Conservation (phyloP, 805 yeast species). For the Saturnispora besseyi region DNA sequence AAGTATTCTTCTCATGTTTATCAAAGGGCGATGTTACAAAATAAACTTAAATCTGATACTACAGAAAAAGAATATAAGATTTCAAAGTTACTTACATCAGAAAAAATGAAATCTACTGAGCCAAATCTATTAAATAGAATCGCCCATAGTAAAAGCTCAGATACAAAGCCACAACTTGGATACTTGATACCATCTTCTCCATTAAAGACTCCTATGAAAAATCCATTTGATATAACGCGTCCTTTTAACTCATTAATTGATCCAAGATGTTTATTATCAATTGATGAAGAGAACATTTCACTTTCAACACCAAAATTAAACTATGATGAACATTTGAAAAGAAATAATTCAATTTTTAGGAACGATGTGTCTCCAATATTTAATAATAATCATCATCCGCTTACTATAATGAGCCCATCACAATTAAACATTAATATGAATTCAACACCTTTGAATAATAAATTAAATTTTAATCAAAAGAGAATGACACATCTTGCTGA, state of each 20-base stretch:
- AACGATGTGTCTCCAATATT: background rate
- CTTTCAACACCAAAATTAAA: slow-evolving; percentile 1
- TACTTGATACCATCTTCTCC: background rate
- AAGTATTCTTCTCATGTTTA: slow-evolving; percentile 24
- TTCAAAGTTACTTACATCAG: background rate
- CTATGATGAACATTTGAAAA: background rate
- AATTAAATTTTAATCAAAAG: background rate
- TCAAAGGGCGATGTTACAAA: slow-evolving; percentile 5
- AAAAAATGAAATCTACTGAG: background rate
- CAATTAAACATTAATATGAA: slow-evolving; percentile 3
- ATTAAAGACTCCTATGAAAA: slow-evolving; percentile 1
- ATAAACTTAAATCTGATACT: background rate
- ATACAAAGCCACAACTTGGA: background rate
- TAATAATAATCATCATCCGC: background rate
- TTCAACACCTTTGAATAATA: background rate
- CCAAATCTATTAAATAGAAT: background rate
- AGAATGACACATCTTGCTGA: background rate
- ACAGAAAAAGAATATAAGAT: background rate
- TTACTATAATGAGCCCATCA: slow-evolving; percentile 1
- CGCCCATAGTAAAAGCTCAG: background rate
- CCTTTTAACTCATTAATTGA: background rate
- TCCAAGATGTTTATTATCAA: background rate
- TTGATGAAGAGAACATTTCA: background rate
- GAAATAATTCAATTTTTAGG: background rate
- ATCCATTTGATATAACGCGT: background rate